Evolutionary conservation across 2,329 filamentous ascomycete genomes (phyloP).

Genomic region (Penicillium expansum): DNA sequence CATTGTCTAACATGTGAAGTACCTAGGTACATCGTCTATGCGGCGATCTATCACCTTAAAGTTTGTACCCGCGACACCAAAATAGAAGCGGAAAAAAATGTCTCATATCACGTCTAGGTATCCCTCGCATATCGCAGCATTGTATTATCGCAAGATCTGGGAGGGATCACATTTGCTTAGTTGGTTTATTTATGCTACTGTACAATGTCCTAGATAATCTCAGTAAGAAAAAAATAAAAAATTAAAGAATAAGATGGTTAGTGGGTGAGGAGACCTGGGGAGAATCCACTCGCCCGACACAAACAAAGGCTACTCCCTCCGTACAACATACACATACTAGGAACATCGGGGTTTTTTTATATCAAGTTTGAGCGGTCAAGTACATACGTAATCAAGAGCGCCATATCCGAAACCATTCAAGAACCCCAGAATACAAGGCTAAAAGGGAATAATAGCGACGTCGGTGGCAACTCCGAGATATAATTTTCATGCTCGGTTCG

Average conservation of each 20-base stretch:
- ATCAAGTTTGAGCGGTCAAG: not conserved
- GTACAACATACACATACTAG: not conserved
- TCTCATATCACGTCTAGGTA: constrained; percentile 16
- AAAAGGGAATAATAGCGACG: not conserved
- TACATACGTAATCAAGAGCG: not conserved
- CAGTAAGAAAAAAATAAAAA: not conserved
- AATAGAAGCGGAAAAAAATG: constrained; percentile 17
- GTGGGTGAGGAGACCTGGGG: not conserved
- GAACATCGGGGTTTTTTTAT: not conserved
- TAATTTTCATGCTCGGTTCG: constrained; percentile 10
- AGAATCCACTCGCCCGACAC: constrained; percentile 1
- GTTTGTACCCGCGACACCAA: constrained; percentile 21
- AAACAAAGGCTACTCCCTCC: not conserved
- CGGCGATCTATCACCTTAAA: constrained; percentile 17
- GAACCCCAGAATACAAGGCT: not conserved
- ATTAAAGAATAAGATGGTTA: not conserved
- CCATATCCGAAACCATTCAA: not conserved
- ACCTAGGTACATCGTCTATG: constrained; percentile 22
- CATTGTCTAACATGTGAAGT: constrained; percentile 9
- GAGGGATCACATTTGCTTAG: not conserved
- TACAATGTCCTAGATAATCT: not conserved
- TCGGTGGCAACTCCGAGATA: constrained; percentile 15
- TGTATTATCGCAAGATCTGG: not conserved
- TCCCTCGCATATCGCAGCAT: not conserved
- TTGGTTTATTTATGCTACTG: not conserved